Evolutionary conservation across 2,329 filamentous ascomycete genomes (phyloP), one percentile per base, ranked within the genome.

Genomic region (Daldinia sp.): DNA sequence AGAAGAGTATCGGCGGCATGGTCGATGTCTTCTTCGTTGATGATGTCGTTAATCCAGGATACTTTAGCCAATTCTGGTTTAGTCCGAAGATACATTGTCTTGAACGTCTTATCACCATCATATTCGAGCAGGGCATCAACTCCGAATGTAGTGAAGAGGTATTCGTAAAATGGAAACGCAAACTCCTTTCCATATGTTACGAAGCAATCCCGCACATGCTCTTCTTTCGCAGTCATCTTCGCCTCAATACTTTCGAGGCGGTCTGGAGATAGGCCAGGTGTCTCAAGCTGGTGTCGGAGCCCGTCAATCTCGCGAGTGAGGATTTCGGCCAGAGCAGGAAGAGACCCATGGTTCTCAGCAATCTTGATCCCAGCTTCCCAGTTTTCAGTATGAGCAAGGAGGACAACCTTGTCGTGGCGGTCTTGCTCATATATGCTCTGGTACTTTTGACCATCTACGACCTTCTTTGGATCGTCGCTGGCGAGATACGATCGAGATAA

Each of bases 41-140:
- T 83, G 6, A 98, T 85, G 74, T 98, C 94, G 74, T 99, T 96
- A 79, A 99, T 96, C 95, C 95, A 99, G 49, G 90, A 89, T 43
- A 99, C 83, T 71, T 92, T 92, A 25, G 90, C 89, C 64, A 93
- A 87, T 64, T 88, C 84, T 0, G 88, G 85, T 66, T 88, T 86
- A 57, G 86, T 88, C 39, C 91, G 87, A 48, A 99, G 82, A 71
- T 93, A 99, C 52, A 83, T 83, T 0, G 93, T 96, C 57, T 96
- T 85, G 71, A 88, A 90, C 51, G 85, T 79, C 68, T 88, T 87
- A 71, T 94, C 90, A 58, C 87, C 79, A 23, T 89, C 82, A 61
- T 91, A 91, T 70, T 88, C 84, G 54, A 99, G 83, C 25, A 97
- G 82, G 1, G 85, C 82, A 68, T 87, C 83, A 41, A 91, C 82